Percentiles rank a stretch among this genome's conserved stretches.
phyloP scores from a whole-genome alignment of 202 grass and related monocot genomes.

The Setaria italica region DNA sequence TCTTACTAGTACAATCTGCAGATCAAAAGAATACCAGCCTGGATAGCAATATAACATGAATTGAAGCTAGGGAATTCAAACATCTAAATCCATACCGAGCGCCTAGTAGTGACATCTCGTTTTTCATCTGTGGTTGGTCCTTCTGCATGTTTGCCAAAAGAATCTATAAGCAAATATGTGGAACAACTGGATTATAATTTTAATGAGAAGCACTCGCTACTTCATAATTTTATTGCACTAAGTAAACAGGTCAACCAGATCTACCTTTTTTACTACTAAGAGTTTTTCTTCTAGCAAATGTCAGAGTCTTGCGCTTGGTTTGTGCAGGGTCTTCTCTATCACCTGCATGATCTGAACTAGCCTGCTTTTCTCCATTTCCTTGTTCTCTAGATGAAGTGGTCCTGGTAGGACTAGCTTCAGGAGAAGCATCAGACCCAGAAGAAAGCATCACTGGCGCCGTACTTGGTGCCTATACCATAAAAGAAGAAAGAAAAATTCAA shows the following conservation, averaged over 20 bases:
- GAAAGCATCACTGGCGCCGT: slow-evolving; percentile 59
- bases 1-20: background rate
- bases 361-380: slow-evolving; percentile 32
- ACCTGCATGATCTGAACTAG: slow-evolving; percentile 32
- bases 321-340: slow-evolving; percentile 44
- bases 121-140: slow-evolving; percentile 45
- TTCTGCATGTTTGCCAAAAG: slow-evolving; percentile 52
- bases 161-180: slow-evolving; percentile 40
- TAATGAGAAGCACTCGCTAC: background rate
- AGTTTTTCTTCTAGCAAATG: slow-evolving; percentile 40
- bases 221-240: slow-evolving; percentile 22
- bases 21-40: background rate
- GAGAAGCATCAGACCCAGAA: slow-evolving; percentile 72
- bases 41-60: slow-evolving; percentile 22
- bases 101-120: slow-evolving; percentile 36
- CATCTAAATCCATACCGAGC: slow-evolving; percentile 25
- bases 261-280: slow-evolving; percentile 52
- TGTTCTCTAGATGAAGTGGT: slow-evolving; percentile 43
- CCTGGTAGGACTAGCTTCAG: slow-evolving; percentile 58
- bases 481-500: slow-evolving; percentile 27
- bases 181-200: slow-evolving; percentile 27
- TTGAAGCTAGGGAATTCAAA: background rate
- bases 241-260: background rate
- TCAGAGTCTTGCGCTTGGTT: slow-evolving; percentile 42
- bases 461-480: slow-evolving; percentile 58